phyloP scores from a whole-genome alignment of 768 basidiomycete species.

The Rhodocollybia butyracea region DNA sequence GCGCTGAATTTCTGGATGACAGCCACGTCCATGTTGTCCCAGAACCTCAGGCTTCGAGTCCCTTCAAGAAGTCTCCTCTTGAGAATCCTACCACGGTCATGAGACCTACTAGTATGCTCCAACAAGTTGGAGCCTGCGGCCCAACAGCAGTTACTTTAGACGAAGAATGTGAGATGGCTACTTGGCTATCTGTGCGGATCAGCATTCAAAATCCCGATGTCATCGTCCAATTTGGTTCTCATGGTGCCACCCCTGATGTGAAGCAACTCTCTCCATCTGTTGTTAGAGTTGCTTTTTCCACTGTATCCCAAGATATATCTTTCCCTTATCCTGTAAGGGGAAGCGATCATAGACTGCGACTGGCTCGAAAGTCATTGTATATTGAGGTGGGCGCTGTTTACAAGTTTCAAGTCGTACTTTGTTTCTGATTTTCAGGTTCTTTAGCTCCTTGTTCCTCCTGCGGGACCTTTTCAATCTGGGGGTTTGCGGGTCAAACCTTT shows the following conservation, averaged over 20 bases:
- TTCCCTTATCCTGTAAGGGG: slow-evolving; percentile 26
- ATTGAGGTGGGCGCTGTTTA: slow-evolving; percentile 18
- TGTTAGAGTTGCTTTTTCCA: slow-evolving; percentile 15
- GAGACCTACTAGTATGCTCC: background rate
- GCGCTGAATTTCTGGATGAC: slow-evolving; percentile 23
- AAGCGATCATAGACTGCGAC: slow-evolving; percentile 15
- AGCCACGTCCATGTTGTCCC: slow-evolving; percentile 17
- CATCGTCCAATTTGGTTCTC: slow-evolving; percentile 11
- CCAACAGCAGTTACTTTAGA: slow-evolving; percentile 19
- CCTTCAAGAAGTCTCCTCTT: background rate
- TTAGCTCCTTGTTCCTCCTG: slow-evolving; percentile 29
- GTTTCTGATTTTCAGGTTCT: background rate
- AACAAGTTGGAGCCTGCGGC: slow-evolving; percentile 16
- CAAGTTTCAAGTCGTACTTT: background rate
- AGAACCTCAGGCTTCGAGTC: too few species aligned
- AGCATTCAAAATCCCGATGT: background rate
- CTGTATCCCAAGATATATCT: slow-evolving; percentile 12
- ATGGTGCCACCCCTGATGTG: background rate
- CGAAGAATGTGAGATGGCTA: slow-evolving; percentile 19
- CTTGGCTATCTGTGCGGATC: background rate
- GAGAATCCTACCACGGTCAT: background rate
- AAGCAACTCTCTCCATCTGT: slow-evolving; percentile 17
- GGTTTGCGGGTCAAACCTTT: slow-evolving; percentile 22
- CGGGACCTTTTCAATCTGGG: slow-evolving; percentile 17
- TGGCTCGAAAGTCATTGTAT: too few species aligned